Evolutionary conservation across 371 early-diverging fungal genomes (phyloP).

Genomic region (Basidiobolus meristosporus): DNA sequence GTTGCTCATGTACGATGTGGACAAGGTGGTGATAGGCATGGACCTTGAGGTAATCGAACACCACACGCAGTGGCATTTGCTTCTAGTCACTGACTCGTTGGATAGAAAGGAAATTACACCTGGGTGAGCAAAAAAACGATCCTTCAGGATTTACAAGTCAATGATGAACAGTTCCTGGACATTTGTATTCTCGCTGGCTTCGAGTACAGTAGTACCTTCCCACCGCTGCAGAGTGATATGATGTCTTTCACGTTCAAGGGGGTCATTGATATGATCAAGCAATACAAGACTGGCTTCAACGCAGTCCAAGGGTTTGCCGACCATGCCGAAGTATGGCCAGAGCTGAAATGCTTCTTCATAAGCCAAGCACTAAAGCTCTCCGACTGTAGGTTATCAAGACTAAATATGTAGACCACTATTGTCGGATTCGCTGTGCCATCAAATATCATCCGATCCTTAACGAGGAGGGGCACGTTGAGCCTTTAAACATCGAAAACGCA

Average conservation of each 20-base stretch:
- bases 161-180: conserved; percentile 60
- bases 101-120: conserved; percentile 34
- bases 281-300: conserved; percentile 53
- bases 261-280: conserved; percentile 39
- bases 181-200: conserved; percentile 65
- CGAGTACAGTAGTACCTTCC: conserved; percentile 54
- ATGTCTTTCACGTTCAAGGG: conserved; percentile 40
- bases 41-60: conserved; percentile 25
- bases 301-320: conserved; percentile 44
- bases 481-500: conserved; percentile 39
- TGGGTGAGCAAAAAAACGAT: conserved; percentile 45
- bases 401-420: conserved; percentile 51
- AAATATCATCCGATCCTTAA: conserved; percentile 49
- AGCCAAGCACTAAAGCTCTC: not conserved
- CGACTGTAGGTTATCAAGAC: conserved; percentile 7
- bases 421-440: conserved; percentile 50
- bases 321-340: conserved; percentile 15
- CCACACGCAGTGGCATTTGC: not conserved
- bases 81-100: not conserved
- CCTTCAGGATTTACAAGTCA: conserved; percentile 34
- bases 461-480: conserved; percentile 45
- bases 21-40: conserved; percentile 44
- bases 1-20: conserved; percentile 58
- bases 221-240: conserved; percentile 29
- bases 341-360: too few relatives aligned